Conservation (phyloP, 768 basidiomycete genomes). For the Terana coerulea region DNA sequence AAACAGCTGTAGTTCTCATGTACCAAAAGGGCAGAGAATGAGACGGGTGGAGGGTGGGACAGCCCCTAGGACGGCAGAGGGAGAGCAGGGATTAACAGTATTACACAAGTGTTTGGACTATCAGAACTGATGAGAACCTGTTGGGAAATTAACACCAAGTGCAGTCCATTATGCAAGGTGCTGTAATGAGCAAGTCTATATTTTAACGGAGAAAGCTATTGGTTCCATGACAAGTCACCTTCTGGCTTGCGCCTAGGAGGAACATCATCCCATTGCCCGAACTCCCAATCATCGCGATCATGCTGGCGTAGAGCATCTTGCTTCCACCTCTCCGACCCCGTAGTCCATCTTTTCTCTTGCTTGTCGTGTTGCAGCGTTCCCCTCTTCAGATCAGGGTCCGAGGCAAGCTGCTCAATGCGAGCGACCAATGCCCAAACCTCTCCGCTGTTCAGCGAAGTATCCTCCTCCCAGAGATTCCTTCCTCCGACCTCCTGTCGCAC, state of each 20-base stretch:
- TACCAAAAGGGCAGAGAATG: no score
- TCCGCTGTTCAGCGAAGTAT: conserved; percentile 40
- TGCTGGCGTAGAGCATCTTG: conserved; percentile 24
- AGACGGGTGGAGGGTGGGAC: no score
- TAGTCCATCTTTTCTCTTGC: conserved; percentile 17
- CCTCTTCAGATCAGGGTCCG: conserved; percentile 6
- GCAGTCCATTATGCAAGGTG: neutral
- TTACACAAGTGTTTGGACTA: neutral
- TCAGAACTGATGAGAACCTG: neutral
- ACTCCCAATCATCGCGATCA: conserved; percentile 42
- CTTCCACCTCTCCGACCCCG: conserved; percentile 45
- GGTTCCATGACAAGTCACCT: neutral
- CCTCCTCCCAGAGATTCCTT: conserved; percentile 49
- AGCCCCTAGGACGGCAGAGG: no score
- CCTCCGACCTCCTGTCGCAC: conserved; percentile 62
- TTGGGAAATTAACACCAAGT: neutral
- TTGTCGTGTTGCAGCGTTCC: conserved; percentile 7
- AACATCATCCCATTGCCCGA: conserved; percentile 42
- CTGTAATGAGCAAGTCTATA: neutral
- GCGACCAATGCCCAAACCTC: conserved; percentile 49
- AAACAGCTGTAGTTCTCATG: no score
- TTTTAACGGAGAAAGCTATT: neutral
- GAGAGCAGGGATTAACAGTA: neutral
- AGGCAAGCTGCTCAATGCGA: conserved; percentile 44
- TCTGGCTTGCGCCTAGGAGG: neutral